phyloP scores from a whole-genome alignment of 768 basidiomycete species.

The Podaxis sp. region DNA sequence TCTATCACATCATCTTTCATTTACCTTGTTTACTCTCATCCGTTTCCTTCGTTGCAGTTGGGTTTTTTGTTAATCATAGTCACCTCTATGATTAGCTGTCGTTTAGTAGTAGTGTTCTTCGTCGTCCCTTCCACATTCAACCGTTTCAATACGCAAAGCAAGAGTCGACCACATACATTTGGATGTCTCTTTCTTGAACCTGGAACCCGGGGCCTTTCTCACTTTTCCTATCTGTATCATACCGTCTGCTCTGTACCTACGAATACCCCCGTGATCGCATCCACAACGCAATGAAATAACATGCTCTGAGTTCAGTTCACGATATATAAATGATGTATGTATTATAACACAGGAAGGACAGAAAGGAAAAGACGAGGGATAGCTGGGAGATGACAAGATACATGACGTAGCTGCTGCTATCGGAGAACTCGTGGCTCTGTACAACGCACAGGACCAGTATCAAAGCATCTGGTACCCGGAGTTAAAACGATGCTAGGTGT shows the following conservation, averaged over 20 bases:
- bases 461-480: neutral
- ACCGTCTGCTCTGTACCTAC: neutral
- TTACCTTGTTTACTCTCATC: neutral
- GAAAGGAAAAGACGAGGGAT: neutral
- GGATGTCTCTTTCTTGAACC: neutral
- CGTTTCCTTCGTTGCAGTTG: neutral
- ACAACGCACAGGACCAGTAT: neutral
- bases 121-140: neutral
- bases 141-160: neutral
- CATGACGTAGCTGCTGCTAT: neutral
- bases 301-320: neutral
- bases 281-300: neutral
- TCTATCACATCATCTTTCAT: neutral
- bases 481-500: neutral
- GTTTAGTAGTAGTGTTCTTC: neutral
- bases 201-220: neutral
- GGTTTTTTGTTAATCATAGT: neutral
- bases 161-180: neutral
- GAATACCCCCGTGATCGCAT: neutral
- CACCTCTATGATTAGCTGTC: neutral
- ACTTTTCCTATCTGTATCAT: conserved; percentile 6
- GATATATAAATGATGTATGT: conserved; percentile 3
- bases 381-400: neutral
- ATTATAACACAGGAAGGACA: conserved; percentile 1
- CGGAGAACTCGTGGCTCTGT: neutral